Evolutionary conservation across 2,329 filamentous ascomycete genomes (phyloP), one percentile per base, ranked within the genome.

Genomic region (Zelopaecilomyces penicillatus): DNA sequence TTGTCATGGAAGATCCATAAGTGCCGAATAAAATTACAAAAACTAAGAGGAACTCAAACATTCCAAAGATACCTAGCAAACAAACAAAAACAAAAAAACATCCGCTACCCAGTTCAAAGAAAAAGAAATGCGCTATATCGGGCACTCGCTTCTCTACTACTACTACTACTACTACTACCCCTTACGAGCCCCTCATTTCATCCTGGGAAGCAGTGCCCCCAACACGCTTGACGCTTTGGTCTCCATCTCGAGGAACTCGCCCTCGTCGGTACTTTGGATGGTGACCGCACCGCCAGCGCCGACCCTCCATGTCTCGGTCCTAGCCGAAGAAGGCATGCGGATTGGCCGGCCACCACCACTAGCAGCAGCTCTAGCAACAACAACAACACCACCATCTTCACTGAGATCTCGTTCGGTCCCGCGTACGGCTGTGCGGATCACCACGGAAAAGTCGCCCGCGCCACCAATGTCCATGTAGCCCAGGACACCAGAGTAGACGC

Each of bases 251-350:
- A 82, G 76, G 68, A 75, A 83, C 65, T 87, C 83, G 5, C 71
- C 80, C 41, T 76, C 65, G 2, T 75, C 67, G 2, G 75, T 76
- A 54, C 81, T 85, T 44, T 85, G 69, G 38, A 73, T 74, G 4
- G 83, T 87, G 5, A 87, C 73, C 2, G 83, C 83, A n/a, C 83
- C 83, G 2, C 83, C 83, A 32, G 83, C 83, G 10, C 83, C 83
- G 41, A 87, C 70, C 29, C 70, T 70, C 83, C 83, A 87, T 4
- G 59, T 57, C 44, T 74, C 72, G 7, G 8, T 12, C 42, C 54
- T 28, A 47, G 9, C 41, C 33, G 27, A n/a, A 27, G n/a, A 40
- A 19, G 19, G 19, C 19, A 19, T 19, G 19, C 19, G 19, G 19
- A 19, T 19, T 19, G 19, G 19, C 19, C 34, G 40, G 9, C 26